Evolutionary conservation across 176 grass and related monocot species (phyloP).

Genomic region (Lolium perenne): DNA sequence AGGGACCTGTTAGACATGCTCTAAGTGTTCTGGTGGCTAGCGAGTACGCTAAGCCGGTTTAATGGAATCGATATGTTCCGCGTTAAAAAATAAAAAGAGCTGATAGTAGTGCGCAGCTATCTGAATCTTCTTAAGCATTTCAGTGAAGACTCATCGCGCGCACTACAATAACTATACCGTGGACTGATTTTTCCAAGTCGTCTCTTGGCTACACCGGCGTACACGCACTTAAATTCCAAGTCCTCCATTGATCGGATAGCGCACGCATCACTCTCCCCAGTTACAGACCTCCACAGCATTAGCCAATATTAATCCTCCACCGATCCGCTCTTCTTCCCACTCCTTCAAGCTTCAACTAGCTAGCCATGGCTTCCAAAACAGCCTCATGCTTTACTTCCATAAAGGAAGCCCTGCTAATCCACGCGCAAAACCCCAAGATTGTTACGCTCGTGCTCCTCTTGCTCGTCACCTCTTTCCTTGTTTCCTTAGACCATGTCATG

Average conservation of each 20-base stretch:
- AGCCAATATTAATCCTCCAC: background rate
- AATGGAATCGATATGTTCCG: no score
- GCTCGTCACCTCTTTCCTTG: background rate
- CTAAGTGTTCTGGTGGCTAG: no score
- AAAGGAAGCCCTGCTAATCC: constrained; percentile 34
- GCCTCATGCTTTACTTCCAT: background rate
- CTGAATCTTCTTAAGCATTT: background rate
- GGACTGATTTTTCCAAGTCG: background rate
- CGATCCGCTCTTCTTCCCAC: background rate
- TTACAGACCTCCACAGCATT: background rate
- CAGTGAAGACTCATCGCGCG: background rate
- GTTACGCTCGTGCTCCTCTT: constrained; percentile 8
- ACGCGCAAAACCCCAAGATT: constrained; percentile 7
- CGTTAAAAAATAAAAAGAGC: background rate
- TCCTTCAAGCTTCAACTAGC: background rate
- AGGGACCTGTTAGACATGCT: no score
- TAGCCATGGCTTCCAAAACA: constrained; percentile 33
- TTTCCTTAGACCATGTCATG: background rate
- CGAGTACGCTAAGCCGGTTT: no score
- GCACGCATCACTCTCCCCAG: background rate
- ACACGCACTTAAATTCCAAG: background rate
- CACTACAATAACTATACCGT: background rate
- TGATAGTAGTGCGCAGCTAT: background rate
- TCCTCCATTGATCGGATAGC: background rate
- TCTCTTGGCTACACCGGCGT: no score